Evolutionary conservation across 345 rosid genomes (phyloP).

Genomic region (Eucalyptus victrix): DNA sequence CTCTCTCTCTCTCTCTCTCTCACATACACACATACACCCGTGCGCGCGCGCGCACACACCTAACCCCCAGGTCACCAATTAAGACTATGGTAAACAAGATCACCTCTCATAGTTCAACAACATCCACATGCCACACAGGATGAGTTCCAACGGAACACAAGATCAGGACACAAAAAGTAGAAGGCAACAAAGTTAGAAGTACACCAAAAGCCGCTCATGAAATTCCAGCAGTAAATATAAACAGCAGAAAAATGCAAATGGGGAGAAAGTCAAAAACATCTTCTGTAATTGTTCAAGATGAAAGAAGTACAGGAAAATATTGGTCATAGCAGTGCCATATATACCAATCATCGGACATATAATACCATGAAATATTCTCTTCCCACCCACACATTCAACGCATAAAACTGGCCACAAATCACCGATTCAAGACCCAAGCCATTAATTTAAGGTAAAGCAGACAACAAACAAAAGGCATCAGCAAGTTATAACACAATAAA

Average conservation of each 20-base stretch:
- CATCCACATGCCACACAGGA: background rate
- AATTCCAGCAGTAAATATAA: background rate
- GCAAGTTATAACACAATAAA: background rate
- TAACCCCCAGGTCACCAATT: background rate
- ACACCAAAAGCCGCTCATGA: background rate
- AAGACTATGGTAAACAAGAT: background rate
- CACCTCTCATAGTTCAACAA: background rate
- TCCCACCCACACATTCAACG: background rate
- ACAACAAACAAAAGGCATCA: background rate
- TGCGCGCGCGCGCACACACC: too few relatives aligned
- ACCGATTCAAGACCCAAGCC: background rate
- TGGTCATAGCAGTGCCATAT: background rate
- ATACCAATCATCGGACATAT: background rate
- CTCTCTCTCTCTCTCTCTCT: conserved; percentile 6
- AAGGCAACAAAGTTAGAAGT: background rate
- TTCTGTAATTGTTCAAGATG: background rate
- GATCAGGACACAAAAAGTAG: background rate
- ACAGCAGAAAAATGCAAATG: background rate
- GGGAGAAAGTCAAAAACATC: background rate
- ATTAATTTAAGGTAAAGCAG: background rate
- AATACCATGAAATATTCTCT: background rate
- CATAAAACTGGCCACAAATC: background rate
- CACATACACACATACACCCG: too few relatives aligned
- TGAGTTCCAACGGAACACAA: background rate
- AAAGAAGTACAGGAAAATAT: background rate